Conservation (phyloP, 129 eudicot species). For the Gnaphalium uliginosum region DNA sequence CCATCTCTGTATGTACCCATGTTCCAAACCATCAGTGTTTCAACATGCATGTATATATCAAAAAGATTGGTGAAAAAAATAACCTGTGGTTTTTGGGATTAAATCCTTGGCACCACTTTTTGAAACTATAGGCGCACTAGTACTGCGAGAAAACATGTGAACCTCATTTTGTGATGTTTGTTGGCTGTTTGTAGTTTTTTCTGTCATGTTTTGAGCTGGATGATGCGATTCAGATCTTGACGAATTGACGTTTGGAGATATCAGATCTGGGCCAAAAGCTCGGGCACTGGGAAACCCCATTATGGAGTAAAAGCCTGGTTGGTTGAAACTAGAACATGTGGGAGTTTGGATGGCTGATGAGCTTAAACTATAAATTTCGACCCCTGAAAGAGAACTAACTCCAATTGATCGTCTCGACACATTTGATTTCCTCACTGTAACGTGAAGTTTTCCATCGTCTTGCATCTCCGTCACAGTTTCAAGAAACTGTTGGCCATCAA, state of each 20-base stretch:
- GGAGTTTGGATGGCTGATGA: constrained; percentile 60
- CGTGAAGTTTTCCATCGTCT: constrained; percentile 58
- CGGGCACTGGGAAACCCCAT: constrained; percentile 26
- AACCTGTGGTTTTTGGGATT: not conserved
- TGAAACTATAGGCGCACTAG: constrained; percentile 33
- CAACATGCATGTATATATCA: not conserved
- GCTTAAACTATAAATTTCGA: constrained; percentile 51
- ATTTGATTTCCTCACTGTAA: constrained; percentile 49
- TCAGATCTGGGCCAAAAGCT: constrained; percentile 12
- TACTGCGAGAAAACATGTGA: constrained; percentile 38
- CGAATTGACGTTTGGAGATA: not conserved
- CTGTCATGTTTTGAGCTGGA: constrained; percentile 20
- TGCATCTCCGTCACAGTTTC: constrained; percentile 46
- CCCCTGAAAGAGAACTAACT: constrained; percentile 41
- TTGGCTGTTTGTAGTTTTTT: constrained; percentile 17
- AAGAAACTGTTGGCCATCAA: constrained; percentile 43
- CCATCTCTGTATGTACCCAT: constrained; percentile 10
- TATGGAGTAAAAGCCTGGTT: constrained; percentile 45
- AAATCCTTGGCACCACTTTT: constrained; percentile 32
- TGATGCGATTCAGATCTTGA: constrained; percentile 20
- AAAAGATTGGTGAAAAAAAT: not conserved
- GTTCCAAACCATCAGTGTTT: not conserved
- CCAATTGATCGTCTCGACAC: constrained; percentile 38
- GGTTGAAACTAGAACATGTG: constrained; percentile 48
- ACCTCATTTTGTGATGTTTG: constrained; percentile 12